Base-by-base conservation (phyloP, 2,329 filamentous ascomycete genomes). In the Metarhizium sp. region DNA sequence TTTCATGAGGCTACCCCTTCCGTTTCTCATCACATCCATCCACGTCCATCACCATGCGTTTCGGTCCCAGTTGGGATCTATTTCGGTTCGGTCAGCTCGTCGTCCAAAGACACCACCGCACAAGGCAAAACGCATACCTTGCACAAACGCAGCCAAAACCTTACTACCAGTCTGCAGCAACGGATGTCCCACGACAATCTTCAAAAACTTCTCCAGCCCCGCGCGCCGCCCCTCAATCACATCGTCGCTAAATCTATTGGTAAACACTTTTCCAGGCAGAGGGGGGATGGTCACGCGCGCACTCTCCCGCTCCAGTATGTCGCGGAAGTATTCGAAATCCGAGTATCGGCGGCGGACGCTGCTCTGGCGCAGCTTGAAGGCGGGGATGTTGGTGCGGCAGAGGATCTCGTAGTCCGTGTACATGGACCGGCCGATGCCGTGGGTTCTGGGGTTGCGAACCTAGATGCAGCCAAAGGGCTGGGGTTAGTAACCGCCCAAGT, bases 341-440 rank as follows among this genome's bases (percentile, higher is more conserved):
- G 88, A 94, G 78, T 99, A 99, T 53, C 94, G 90, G 59, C 94
- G 86, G 63, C 92, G 90, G 59, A 99, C 94, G 63, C 85, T 84
- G 61, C 86, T 91, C 69, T 88, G 83, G 62, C 92, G 90, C 64
- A 96, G 85, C 78, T 97, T 97, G 82, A 99, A 99, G 64, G 94
- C 92, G 57, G 94, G 94, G 69, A 99, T 99, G 76, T 99, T 99
- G 74, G 94, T 99, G 66, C 89, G 87, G 78, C 94, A 96, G 65
- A 95, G 82, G 68, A 99, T 96, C 74, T 97, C 92, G 79, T 97
- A 99, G 74, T 95, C 94, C 54, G 94, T 99, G 78, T 97, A 97
- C 91, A 96, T 96, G 76, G 85, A 84, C 63, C 94, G 89, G 61
- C 92, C 92, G 67, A 94, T 91, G 70, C 95, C 94, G 73, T 95